These are phyloP conservation scores for Gossypium mustelinum DNA, from an alignment of 345 rosid genomes.

Conservation along the genomic window DNA sequence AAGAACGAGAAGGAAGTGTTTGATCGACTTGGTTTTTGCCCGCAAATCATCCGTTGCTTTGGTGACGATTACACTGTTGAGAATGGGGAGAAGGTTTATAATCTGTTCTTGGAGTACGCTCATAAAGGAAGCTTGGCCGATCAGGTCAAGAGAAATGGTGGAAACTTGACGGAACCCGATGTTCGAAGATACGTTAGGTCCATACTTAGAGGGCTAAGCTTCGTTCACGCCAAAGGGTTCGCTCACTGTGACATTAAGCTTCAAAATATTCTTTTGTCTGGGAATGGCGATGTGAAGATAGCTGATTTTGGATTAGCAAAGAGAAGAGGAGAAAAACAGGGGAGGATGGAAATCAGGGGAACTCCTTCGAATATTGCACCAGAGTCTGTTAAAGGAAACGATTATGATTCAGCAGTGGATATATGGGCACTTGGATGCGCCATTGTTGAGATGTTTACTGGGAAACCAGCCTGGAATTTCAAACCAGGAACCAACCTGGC, in stretches of 20 bases:
- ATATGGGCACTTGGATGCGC: conserved; percentile 89
- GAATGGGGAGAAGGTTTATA: conserved; percentile 46
- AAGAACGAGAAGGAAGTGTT: conserved; percentile 51
- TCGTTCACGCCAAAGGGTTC: conserved; percentile 57
- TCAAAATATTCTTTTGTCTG: conserved; percentile 51
- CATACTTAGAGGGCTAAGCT: conserved; percentile 51
- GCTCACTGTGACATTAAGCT: conserved; percentile 74
- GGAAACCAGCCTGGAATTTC: conserved; percentile 57
- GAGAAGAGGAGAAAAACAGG: conserved; percentile 23
- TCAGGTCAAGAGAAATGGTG: conserved; percentile 31
- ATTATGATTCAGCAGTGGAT: conserved; percentile 60
- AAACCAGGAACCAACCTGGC: conserved; percentile 29
- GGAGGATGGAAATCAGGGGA: conserved; percentile 47
- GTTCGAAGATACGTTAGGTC: conserved; percentile 42
- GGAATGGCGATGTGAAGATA: conserved; percentile 42
- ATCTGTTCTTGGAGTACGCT: conserved; percentile 68
- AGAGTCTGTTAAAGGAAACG: conserved; percentile 53
- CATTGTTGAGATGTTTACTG: conserved; percentile 73
- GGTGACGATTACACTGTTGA: conserved; percentile 44
- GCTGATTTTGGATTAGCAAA: conserved; percentile 80
- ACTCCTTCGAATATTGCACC: conserved; percentile 81
- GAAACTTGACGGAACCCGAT: conserved; percentile 48
- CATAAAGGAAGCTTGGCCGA: conserved; percentile 59
- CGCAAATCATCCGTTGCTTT: conserved; percentile 46
- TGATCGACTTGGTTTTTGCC: conserved; percentile 36